Conservation (phyloP, 257 asterid species). For the Fraxinus anomala region DNA sequence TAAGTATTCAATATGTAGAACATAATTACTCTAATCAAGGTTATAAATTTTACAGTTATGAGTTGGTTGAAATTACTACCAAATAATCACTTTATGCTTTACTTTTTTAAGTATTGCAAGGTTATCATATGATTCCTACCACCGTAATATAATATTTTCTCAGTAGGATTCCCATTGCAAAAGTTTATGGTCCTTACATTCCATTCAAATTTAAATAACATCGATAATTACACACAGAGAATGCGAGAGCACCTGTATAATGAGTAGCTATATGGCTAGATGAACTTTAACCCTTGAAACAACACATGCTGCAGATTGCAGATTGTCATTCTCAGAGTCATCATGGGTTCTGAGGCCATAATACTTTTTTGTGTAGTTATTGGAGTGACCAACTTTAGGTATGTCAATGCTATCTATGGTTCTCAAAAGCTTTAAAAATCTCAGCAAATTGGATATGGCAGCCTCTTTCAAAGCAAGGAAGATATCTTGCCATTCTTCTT, state of each 20-base stretch:
- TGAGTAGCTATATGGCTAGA: slow-evolving; percentile 68
- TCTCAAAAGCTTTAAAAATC: slow-evolving; percentile 64
- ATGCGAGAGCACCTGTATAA: slow-evolving; percentile 59
- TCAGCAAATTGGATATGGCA: slow-evolving; percentile 60
- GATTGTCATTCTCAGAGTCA: slow-evolving; percentile 61
- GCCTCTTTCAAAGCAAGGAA: slow-evolving; percentile 67
- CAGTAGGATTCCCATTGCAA: neutral
- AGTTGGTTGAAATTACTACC: neutral
- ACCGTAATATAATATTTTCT: neutral
- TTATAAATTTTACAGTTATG: neutral
- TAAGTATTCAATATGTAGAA: neutral
- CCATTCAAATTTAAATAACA: too few species aligned
- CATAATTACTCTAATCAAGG: neutral
- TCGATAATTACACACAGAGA: neutral
- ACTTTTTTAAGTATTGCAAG: neutral
- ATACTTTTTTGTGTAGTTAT: slow-evolving; percentile 48
- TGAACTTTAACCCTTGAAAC: slow-evolving; percentile 81
- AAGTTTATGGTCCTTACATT: neutral
- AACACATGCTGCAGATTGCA: slow-evolving; percentile 67
- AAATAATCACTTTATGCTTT: neutral
- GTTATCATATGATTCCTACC: neutral
- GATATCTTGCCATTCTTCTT: slow-evolving; percentile 73
- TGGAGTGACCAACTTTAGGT: slow-evolving; percentile 47
- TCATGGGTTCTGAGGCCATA: slow-evolving; percentile 45
- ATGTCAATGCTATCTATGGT: slow-evolving; percentile 63